A percentile compares a stretch with the other conserved stretches of the same genome.
Conservation (phyloP, 2,329 filamentous ascomycete species). For the Penicillium sp. region DNA sequence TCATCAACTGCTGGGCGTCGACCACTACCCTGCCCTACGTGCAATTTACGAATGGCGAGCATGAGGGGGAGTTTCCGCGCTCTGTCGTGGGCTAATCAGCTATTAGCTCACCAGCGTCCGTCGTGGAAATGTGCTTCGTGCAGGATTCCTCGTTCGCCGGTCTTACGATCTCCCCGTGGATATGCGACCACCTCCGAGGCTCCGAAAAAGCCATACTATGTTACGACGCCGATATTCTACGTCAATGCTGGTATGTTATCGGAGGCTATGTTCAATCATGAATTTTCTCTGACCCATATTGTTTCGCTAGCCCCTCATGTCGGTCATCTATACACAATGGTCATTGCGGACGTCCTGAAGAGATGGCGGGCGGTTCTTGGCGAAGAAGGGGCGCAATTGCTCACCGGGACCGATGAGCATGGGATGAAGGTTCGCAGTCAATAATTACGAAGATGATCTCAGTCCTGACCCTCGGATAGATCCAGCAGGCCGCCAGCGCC, state of each 20-base stretch:
- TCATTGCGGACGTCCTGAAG: conserved; percentile 89
- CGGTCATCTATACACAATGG: conserved; percentile 91
- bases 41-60: conserved; percentile 32
- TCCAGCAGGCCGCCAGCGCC: conserved; percentile 81
- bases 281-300: neutral
- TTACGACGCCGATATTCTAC: conserved; percentile 98
- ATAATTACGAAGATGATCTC: neutral
- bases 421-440: conserved; percentile 76
- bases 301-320: conserved; percentile 76
- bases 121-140: conserved; percentile 39
- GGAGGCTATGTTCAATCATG: neutral
- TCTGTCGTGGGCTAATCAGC: conserved; percentile 36
- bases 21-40: conserved; percentile 14
- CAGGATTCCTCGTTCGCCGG: conserved; percentile 27
- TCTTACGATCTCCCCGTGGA: conserved; percentile 30
- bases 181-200: conserved; percentile 35
- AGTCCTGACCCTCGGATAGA: conserved; percentile 47
- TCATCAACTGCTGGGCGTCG: conserved; percentile 12
- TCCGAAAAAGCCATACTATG: conserved; percentile 80
- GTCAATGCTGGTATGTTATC: conserved; percentile 78
- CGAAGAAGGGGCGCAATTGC: conserved; percentile 68
- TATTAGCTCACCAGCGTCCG: conserved; percentile 28
- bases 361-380: conserved; percentile 84
- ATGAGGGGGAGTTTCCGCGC: conserved; percentile 35
- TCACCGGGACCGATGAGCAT: conserved; percentile 96